Conservation (phyloP, 495 filamentous ascomycete genomes). For the Copromyces sp. region DNA sequence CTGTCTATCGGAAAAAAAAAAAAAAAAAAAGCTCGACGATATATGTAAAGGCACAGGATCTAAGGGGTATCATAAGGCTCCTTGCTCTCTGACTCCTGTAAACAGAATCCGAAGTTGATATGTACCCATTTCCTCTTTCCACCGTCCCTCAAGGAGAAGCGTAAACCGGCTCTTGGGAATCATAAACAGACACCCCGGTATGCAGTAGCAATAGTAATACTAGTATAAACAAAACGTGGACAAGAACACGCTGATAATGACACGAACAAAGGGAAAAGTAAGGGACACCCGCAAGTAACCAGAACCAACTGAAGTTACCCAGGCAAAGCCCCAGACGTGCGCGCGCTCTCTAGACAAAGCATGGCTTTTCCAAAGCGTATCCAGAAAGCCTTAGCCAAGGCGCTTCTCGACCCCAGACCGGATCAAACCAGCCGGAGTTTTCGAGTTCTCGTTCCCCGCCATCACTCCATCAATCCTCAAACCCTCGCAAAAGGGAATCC, state of each 20-base stretch:
- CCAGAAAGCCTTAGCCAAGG: background rate
- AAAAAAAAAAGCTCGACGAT: background rate
- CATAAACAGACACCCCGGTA: too few species aligned
- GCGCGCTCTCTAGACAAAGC: background rate
- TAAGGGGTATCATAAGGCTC: background rate
- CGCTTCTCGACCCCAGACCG: background rate
- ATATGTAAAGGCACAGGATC: background rate
- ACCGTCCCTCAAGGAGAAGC: too few species aligned
- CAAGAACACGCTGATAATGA: background rate
- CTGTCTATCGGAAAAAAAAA: background rate
- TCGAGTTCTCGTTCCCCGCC: background rate
- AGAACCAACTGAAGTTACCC: background rate
- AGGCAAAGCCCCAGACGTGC: background rate
- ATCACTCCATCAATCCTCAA: background rate
- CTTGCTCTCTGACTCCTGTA: background rate
- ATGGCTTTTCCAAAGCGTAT: background rate
- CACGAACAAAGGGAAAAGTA: background rate
- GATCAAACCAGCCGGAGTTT: background rate
- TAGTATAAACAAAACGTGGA: background rate
- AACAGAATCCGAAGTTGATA: background rate
- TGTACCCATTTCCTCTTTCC: background rate
- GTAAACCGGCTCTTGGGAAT: too few species aligned
- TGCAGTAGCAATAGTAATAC: background rate
- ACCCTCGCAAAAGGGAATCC: background rate
- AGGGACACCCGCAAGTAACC: background rate